phyloP scores from a whole-genome alignment of 2,329 filamentous ascomycete species.

The Colletotrichum graminicola region DNA sequence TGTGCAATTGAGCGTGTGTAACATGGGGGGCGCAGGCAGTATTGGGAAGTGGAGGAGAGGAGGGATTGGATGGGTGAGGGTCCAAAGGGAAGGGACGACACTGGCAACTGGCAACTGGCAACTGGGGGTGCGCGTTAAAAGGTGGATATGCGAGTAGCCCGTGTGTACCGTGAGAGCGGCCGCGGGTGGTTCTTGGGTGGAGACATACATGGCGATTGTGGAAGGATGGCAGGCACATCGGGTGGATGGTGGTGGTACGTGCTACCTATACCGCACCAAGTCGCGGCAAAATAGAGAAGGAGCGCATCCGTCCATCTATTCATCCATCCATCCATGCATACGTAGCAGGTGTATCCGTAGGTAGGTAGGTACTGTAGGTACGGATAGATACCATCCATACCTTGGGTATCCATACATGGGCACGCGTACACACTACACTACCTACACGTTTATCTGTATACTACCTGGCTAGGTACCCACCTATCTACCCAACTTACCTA shows the following conservation, averaged over 20 bases:
- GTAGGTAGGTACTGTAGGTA: too few relatives aligned
- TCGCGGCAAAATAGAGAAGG: not conserved
- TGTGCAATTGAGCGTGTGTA: not conserved
- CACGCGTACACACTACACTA: too few relatives aligned
- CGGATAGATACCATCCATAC: too few relatives aligned
- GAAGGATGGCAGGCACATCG: not conserved
- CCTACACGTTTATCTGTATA: too few relatives aligned
- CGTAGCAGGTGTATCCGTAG: not conserved
- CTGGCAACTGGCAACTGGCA: not conserved
- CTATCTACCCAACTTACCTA: too few relatives aligned
- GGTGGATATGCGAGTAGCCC: not conserved
- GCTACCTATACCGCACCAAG: not conserved
- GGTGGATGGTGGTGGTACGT: conserved; percentile 2
- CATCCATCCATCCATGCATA: not conserved
- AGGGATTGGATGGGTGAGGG: not conserved
- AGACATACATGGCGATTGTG: not conserved
- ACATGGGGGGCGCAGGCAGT: not conserved
- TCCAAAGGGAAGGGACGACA: conserved; percentile 2
- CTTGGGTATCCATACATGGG: too few relatives aligned
- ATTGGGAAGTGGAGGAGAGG: not conserved
- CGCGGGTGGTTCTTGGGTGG: conserved; percentile 4
- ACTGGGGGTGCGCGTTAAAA: not conserved
- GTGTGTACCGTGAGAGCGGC: not conserved
- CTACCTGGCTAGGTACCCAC: too few relatives aligned
- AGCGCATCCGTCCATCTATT: not conserved